phyloP scores from a whole-genome alignment of 23 red algal genomes.

The Gracilaria vermiculophylla region DNA sequence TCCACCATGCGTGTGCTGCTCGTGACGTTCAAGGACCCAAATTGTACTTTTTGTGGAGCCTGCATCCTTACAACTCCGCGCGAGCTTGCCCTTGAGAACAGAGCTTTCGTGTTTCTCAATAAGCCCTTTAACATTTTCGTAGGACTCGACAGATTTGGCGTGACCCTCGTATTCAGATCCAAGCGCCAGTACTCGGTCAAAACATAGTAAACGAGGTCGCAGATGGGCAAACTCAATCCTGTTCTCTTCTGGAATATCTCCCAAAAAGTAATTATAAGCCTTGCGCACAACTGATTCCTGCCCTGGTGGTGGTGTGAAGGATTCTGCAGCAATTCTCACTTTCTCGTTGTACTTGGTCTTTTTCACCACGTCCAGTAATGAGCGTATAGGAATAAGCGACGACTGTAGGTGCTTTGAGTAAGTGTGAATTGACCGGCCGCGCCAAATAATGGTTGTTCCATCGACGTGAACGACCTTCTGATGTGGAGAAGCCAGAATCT shows the following conservation, averaged over 20 bases:
- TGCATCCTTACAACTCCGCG: slow-evolving; percentile 7
- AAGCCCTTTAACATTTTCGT: slow-evolving; percentile 33
- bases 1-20: not conserved
- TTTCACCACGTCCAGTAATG: slow-evolving; percentile 29
- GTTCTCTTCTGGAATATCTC: slow-evolving; percentile 22
- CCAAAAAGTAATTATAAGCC: slow-evolving; percentile 40
- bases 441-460: slow-evolving; percentile 53
- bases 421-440: slow-evolving; percentile 20
- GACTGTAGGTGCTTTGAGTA: slow-evolving; percentile 15
- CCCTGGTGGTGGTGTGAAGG: not conserved
- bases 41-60: slow-evolving; percentile 8
- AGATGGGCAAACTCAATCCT: slow-evolving; percentile 6
- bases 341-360: not conserved
- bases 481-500: not conserved
- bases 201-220: slow-evolving; percentile 44
- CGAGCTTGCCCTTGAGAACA: not conserved
- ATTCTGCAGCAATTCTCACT: slow-evolving; percentile 29
- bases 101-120: slow-evolving; percentile 22
- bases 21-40: slow-evolving; percentile 44
- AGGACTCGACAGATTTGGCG: not conserved
- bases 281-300: slow-evolving; percentile 9
- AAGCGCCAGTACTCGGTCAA: slow-evolving; percentile 27
- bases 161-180: slow-evolving; percentile 48
- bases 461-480: slow-evolving; percentile 32
- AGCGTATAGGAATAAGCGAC: slow-evolving; percentile 42